phyloP scores from a whole-genome alignment of 192 early-diverging fungal species.

The Coemansia sp. region DNA sequence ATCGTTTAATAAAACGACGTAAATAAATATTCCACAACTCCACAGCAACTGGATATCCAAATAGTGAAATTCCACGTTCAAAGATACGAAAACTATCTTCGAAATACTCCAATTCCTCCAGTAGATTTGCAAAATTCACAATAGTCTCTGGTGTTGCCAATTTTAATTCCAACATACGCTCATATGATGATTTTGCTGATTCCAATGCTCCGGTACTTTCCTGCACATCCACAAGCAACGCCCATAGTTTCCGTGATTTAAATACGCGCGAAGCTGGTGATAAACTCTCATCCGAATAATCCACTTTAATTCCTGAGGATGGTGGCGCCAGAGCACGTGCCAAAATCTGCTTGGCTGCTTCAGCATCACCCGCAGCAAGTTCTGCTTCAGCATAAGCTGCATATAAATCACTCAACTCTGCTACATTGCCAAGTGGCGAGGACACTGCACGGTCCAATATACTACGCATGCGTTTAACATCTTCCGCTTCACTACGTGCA shows the following conservation, averaged over 20 bases:
- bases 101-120: conserved; percentile 86
- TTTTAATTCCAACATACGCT: conserved; percentile 87
- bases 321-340: conserved; percentile 75
- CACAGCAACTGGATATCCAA: conserved; percentile 94
- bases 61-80: conserved; percentile 93
- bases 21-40: conserved; percentile 98
- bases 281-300: conserved; percentile 78
- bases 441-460: conserved; percentile 82
- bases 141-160: conserved; percentile 96
- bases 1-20: conserved; percentile 78
- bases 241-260: conserved; percentile 88
- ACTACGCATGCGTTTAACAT: conserved; percentile 57
- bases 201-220: conserved; percentile 85
- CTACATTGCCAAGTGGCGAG: conserved; percentile 76
- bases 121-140: conserved; percentile 88
- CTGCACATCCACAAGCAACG: conserved; percentile 90
- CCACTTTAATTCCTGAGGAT: conserved; percentile 42
- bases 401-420: conserved; percentile 87
- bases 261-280: conserved; percentile 79
- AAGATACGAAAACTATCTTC: conserved; percentile 96
- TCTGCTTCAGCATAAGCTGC: conserved; percentile 92
- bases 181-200: conserved; percentile 79
- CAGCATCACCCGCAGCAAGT: conserved; percentile 61
- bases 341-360: conserved; percentile 79
- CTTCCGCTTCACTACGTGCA: conserved; percentile 66